A percentile compares a stretch with the other conserved stretches of the same genome.
Conservation (phyloP, 768 basidiomycete species). For the Mycena chlorophos region DNA sequence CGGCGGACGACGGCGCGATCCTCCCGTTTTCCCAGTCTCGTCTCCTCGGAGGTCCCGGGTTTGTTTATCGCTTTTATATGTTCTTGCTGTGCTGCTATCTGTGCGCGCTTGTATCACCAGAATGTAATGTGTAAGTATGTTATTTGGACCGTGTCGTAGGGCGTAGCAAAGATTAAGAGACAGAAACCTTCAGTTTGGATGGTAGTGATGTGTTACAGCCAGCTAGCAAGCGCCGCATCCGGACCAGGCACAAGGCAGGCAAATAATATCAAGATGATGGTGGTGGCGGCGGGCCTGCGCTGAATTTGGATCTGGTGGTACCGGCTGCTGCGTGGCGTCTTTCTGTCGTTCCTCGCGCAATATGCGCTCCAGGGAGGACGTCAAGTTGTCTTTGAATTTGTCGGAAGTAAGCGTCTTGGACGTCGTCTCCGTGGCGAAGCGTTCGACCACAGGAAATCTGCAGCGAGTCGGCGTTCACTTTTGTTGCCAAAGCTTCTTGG, state of each 20-base stretch:
- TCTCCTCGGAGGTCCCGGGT: conserved; percentile 18
- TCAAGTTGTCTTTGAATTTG: conserved; percentile 45
- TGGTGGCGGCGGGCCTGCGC: background rate
- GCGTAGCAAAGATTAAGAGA: background rate
- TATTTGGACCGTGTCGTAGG: background rate
- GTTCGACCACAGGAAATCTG: conserved; percentile 69
- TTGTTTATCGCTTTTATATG: conserved; percentile 41
- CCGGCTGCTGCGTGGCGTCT: conserved; percentile 2
- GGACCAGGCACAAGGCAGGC: background rate
- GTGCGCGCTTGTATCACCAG: conserved; percentile 9
- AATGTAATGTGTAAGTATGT: conserved; percentile 19
- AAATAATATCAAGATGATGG: too few species aligned
- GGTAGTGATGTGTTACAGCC: background rate
- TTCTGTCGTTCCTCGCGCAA: conserved; percentile 40
- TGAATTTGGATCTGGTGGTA: background rate
- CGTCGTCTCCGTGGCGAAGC: conserved; percentile 53
- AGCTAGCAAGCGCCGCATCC: background rate
- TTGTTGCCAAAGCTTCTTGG: background rate
- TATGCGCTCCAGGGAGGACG: conserved; percentile 44
- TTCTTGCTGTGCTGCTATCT: conserved; percentile 20
- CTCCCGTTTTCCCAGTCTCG: conserved; percentile 1
- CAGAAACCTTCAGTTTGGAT: background rate
- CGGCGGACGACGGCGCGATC: conserved; percentile 11
- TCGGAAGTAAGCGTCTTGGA: conserved; percentile 44
- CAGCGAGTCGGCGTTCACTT: conserved; percentile 8